Conservation (phyloP, 148 eudicot genomes). For the Diospyros kaki region DNA sequence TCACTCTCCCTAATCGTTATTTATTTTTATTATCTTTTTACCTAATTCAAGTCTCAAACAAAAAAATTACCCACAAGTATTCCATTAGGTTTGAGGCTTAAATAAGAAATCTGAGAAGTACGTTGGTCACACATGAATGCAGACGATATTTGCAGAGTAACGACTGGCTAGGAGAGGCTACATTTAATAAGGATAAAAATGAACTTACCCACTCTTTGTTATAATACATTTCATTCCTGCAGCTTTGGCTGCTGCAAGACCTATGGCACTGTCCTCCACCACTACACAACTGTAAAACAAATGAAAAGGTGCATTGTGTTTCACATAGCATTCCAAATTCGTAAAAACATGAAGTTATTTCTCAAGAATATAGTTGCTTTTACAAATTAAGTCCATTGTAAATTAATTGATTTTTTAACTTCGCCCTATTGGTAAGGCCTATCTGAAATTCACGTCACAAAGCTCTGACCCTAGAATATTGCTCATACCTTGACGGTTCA, state of each 20-base stretch:
- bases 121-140: too few relatives aligned
- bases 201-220: conserved; percentile 88
- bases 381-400: background rate
- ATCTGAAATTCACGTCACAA: background rate
- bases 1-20: too few relatives aligned
- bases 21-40: too few relatives aligned
- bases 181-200: background rate
- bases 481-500: conserved; percentile 77
- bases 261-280: conserved; percentile 90
- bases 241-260: conserved; percentile 97
- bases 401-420: background rate
- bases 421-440: background rate
- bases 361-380: background rate
- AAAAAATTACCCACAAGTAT: too few relatives aligned
- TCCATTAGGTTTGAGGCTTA: background rate
- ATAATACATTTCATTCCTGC: conserved; percentile 97
- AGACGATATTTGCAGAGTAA: background rate
- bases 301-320: background rate
- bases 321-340: background rate
- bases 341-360: background rate
- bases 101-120: background rate
- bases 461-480: background rate
- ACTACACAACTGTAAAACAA: conserved; percentile 74
- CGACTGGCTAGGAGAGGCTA: background rate
- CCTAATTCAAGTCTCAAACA: too few relatives aligned